Base-by-base conservation (phyloP, 192 early-diverging fungal genomes). In the Coemansia sp. region DNA sequence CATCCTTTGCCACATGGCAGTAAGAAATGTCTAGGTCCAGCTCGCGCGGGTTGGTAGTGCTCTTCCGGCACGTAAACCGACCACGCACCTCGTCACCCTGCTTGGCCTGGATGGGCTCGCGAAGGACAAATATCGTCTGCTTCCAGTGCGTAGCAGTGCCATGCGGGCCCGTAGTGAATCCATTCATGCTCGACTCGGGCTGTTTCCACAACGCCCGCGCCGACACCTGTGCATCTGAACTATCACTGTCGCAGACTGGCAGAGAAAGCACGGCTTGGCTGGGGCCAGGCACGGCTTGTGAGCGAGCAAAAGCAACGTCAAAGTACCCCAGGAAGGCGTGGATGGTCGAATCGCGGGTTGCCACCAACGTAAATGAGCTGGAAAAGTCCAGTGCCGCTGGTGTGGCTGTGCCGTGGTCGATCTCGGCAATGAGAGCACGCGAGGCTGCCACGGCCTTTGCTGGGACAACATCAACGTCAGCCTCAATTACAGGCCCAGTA, bases 71-170 rank as follows among this genome's bases (percentile, higher is more conserved):
- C 16, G 69, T 84, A 62, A 94, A 91, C 5, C 60, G 73, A 10
- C 92, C 92, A n/a, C 56, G 62, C 5, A 89, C 13, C 62, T 74
- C 68, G 43, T 83, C 71, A 26, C 85, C 86, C 14, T 55, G 46
- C 34, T 76, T 65, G 7, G 88, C 87, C 8, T 80, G 67, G 26
- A 95, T 63, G 11, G 89, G 83, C 23, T 85, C 69, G 11, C 85
- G 80, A 8, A 95, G 79, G 10, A 88, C 74, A 80, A 99, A 96
- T 16, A 90, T 71, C 0, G 93, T 94, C 78, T 97, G 95, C 85
- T 95, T 97, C 97, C 97, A 99, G 84, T 99, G 97, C n/a, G 95
- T 97, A 36, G 90, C 86, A 61, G 85, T 87, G 26, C 87, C 87
- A 48, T 85, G 77, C 9, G 94, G 92, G 0, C 89, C 87, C 1